A percentile compares a stretch with the other conserved stretches of the same genome.
Conservation (phyloP, 208 protist species). For the Wallacemonas sp. region DNA sequence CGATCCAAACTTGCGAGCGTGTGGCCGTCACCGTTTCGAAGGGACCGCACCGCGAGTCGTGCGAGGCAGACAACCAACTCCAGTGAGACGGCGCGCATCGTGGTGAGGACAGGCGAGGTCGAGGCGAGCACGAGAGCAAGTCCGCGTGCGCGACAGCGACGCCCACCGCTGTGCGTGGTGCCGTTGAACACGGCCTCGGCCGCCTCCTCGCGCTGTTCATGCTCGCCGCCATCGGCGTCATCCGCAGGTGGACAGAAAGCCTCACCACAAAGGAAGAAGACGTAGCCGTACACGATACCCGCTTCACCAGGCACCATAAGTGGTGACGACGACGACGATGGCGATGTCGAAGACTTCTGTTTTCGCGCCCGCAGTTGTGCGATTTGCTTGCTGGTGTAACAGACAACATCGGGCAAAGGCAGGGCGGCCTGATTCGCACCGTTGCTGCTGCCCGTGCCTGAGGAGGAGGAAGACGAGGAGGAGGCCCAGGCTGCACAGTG, state of each 20-base stretch:
- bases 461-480: background rate
- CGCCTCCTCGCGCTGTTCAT: constrained; percentile 11
- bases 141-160: constrained; percentile 18
- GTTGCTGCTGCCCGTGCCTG: background rate
- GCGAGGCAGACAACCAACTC: constrained; percentile 37
- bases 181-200: constrained; percentile 9
- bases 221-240: background rate
- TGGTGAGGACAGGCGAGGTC: constrained; percentile 47
- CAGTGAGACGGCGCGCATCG: constrained; percentile 48
- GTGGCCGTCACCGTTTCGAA: constrained; percentile 3
- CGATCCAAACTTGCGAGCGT: background rate
- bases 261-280: constrained; percentile 9
- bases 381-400: constrained; percentile 19
- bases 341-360: background rate
- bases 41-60: constrained; percentile 22
- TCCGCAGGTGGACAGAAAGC: constrained; percentile 1
- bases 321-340: background rate
- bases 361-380: background rate
- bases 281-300: constrained; percentile 26
- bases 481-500: constrained; percentile 14
- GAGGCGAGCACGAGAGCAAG: constrained; percentile 48
- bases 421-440: background rate
- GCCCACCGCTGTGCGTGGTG: background rate
- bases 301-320: no score
- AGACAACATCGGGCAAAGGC: constrained; percentile 31